Evolutionary conservation across 2,329 filamentous ascomycete species (phyloP), one percentile per base, ranked within the genome.

Genomic region (Xylariaceae sp.): DNA sequence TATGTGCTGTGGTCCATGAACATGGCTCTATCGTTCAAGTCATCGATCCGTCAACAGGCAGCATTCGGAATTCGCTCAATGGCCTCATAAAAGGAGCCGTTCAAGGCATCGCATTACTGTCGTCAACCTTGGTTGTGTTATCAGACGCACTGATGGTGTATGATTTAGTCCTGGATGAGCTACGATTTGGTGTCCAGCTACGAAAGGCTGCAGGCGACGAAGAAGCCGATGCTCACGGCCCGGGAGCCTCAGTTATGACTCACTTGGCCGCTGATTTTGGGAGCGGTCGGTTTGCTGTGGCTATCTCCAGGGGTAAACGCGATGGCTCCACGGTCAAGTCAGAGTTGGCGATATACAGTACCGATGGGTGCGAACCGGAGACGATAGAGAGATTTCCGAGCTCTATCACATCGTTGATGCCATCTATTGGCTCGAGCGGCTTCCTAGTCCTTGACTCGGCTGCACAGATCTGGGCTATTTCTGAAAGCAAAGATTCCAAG

Each of bases 91-190:
- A 78, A 47, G 83, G 84, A 6, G 77, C 80, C 16, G 75, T 91
- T 7, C 80, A 84, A 51, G 82, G 81, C n/a, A 71, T 95, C 31
- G 83, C 79, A 5, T 86, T 95, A 48, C 71, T 94, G 2, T 86
- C 84, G 2, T 84, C 86, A 19, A 86, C 87, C 64, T 73, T 99
- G 16, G 76, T 97, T 51, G 80, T 89, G 42, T 74, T 96, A 1
- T 90, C 90, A 0, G 79, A 87, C 41, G 80, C 83, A 28, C 77
- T 97, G 9, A 78, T 83, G 39, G 86, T 96, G 34, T 96, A 90
- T 76, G 89, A 99, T 68, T 80, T 95, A 11, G 89, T 97, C 7
- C 78, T 84, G 46, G 89, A 96, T 62, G 80, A 86, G 60, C 77
- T 92, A 43, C 80, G 82, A 34, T 90, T 87, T 63, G 83, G 82